Conservation (phyloP, 129 eudicot species). For the Chrysanthemum seticuspe region DNA sequence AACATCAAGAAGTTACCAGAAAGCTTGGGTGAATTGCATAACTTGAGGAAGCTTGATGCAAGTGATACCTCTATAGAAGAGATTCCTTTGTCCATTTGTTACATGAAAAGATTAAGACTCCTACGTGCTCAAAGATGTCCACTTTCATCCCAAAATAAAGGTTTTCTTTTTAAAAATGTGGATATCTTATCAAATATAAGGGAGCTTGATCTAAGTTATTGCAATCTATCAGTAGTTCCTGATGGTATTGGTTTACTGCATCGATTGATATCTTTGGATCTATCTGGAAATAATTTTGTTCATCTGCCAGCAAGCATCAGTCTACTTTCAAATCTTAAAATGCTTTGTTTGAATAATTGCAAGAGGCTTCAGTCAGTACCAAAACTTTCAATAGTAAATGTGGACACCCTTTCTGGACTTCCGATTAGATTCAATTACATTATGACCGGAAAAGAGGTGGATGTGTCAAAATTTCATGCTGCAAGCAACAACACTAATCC, state of each 20-base stretch:
- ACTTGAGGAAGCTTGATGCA: conserved; percentile 19
- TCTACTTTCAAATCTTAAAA: conserved; percentile 26
- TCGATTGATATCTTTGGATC: conserved; percentile 14
- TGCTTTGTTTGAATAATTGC: conserved; percentile 26
- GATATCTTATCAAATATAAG: too few species aligned
- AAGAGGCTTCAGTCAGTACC: conserved; percentile 16
- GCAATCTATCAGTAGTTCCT: conserved; percentile 16
- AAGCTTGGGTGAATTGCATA: conserved; percentile 19
- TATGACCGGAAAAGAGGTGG: conserved; percentile 7
- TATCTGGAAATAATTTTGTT: conserved; percentile 5
- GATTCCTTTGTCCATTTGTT: conserved; percentile 10
- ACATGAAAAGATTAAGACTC: too few species aligned
- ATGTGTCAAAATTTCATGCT: conserved; percentile 3
- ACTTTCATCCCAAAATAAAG: too few species aligned
- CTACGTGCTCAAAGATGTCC: too few species aligned
- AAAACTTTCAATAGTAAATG: conserved; percentile 26
- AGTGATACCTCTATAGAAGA: conserved; percentile 21
- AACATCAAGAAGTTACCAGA: conserved; percentile 23
- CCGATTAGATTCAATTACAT: conserved; percentile 15
- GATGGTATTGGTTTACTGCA: conserved; percentile 21
- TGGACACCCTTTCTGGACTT: conserved; percentile 17
- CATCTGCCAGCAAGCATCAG: conserved; percentile 15
- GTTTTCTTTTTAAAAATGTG: too few species aligned
- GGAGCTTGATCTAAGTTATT: too few species aligned
- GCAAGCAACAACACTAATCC: conserved; percentile 16